Evolutionary conservation across 129 eudicot species (phyloP).

Genomic region (Helianthus annuus): DNA sequence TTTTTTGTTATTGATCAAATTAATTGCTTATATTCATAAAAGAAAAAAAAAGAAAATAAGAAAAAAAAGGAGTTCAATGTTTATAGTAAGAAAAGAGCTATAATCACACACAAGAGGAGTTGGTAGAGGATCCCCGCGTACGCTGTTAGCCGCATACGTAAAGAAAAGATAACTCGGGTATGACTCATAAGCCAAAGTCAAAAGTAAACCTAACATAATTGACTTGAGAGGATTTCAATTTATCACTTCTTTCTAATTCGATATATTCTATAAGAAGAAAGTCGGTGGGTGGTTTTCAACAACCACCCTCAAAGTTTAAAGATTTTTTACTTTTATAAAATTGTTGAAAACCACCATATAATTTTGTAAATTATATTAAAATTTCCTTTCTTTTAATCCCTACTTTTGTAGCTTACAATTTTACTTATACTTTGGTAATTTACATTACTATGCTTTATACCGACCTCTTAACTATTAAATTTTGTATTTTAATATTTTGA

Average conservation of each 20-base stretch:
- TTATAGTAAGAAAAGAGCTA: not conserved
- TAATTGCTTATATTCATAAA: not conserved
- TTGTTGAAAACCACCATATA: too few relatives aligned
- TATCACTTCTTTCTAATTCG: not conserved
- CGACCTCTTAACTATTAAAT: too few relatives aligned
- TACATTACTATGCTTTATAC: too few relatives aligned
- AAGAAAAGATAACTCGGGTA: not conserved
- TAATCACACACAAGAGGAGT: not conserved
- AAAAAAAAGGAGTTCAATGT: not conserved
- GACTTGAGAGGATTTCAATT: not conserved
- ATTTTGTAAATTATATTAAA: too few relatives aligned
- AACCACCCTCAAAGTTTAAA: too few relatives aligned
- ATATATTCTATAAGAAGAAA: too few relatives aligned
- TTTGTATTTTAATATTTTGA: too few relatives aligned
- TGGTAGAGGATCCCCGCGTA: not conserved
- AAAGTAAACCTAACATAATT: constrained; percentile 18
- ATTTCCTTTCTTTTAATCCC: too few relatives aligned
- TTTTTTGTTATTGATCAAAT: not conserved
- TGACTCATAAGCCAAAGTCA: constrained; percentile 9
- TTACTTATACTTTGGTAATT: too few relatives aligned
- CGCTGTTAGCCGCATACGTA: constrained; percentile 28
- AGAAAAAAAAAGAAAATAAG: not conserved
- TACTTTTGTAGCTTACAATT: too few relatives aligned
- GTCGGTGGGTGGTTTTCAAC: too few relatives aligned
- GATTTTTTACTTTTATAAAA: too few relatives aligned